Percentiles rank a stretch among this genome's conserved stretches.
Evolutionary conservation across 208 protist genomes (phyloP).

Genomic region (Trypanosomatidae sp.): DNA sequence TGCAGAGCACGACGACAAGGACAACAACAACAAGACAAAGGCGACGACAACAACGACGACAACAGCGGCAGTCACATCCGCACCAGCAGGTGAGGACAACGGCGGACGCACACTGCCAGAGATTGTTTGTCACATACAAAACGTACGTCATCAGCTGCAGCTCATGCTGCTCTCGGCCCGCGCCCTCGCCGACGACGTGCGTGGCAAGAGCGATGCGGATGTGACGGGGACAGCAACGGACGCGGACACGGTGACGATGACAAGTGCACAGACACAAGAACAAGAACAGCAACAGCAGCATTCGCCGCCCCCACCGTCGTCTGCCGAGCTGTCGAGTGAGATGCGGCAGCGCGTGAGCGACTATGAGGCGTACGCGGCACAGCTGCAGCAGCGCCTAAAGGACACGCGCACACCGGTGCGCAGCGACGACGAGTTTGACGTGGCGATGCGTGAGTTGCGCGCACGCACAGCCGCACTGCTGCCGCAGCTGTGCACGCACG

Average conservation of each 20-base stretch:
- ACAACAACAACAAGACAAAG: no score
- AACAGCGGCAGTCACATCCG: no score
- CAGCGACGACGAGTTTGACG: conserved; percentile 19
- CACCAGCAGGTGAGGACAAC: neutral
- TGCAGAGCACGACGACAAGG: no score
- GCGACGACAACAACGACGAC: no score
- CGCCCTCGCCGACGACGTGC: conserved; percentile 22
- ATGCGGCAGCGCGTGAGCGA: no score
- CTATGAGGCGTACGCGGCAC: no score
- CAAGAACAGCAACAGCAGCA: neutral
- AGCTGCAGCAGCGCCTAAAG: neutral
- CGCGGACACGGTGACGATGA: neutral
- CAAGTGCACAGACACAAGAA: neutral
- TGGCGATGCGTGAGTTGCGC: conserved; percentile 14
- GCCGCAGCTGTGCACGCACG: conserved; percentile 24
- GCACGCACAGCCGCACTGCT: conserved; percentile 24
- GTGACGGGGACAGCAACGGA: neutral
- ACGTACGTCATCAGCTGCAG: conserved; percentile 52
- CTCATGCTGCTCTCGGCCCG: conserved; percentile 49
- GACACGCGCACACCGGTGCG: conserved; percentile 15
- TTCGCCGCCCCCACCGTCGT: no score
- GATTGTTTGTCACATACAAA: conserved; percentile 38
- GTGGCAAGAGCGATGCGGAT: neutral
- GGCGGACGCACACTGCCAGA: neutral
- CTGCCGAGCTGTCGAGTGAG: no score